These are phyloP conservation scores for Yarrowia galli DNA, from an alignment of 1,139 yeast genomes.

Conservation along the genomic window DNA sequence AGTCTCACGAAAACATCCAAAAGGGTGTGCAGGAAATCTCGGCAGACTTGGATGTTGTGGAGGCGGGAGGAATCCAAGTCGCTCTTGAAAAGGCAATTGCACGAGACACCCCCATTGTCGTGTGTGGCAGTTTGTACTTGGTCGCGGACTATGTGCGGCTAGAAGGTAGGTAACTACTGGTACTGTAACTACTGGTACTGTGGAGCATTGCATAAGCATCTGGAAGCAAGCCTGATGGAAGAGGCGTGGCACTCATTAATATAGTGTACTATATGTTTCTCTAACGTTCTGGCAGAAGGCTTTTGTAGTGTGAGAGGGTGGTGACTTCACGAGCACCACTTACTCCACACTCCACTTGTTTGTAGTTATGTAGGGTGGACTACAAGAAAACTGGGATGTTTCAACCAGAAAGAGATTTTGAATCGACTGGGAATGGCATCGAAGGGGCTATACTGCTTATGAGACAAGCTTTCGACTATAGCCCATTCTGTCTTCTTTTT, in stretches of 20 bases:
- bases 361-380: too few species aligned
- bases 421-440: too few species aligned
- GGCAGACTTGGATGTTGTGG: conserved; percentile 9
- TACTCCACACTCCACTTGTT: too few species aligned
- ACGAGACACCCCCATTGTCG: conserved; percentile 55
- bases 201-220: not conserved
- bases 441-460: too few species aligned
- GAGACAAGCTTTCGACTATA: not conserved
- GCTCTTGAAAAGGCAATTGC: conserved; percentile 42
- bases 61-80: conserved; percentile 39
- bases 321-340: too few species aligned
- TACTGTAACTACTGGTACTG: too few species aligned
- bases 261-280: too few species aligned
- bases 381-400: too few species aligned
- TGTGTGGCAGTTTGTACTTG: conserved; percentile 82
- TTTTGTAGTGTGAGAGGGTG: too few species aligned
- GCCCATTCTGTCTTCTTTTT: not conserved
- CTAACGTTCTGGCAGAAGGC: too few species aligned
- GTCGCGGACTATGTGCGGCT: conserved; percentile 69
- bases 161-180: not conserved
- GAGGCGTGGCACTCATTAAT: too few species aligned
- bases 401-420: too few species aligned
- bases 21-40: conserved; percentile 38
- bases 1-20: conserved; percentile 54
- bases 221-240: not conserved